Base-by-base conservation (phyloP, 2,329 filamentous ascomycete species). In the Diplodia sapinea region DNA sequence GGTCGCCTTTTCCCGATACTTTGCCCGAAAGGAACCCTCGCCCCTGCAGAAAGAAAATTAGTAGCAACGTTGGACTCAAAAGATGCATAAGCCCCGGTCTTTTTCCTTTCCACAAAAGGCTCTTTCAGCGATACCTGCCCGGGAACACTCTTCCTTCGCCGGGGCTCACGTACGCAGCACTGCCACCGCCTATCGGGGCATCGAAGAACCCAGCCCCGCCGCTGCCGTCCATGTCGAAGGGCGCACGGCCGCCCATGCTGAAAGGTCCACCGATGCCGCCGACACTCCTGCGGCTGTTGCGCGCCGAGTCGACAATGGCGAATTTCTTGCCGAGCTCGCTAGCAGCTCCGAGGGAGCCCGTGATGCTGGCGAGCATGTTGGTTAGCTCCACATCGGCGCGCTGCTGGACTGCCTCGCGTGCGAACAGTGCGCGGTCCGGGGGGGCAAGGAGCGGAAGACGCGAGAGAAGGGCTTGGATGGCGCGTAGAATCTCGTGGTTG, bases 361-460 rank as follows among this genome's bases (percentile, higher is more conserved):
- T 89, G 36, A 97, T 85, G 26, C 87, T 85, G 54, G 91, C 90
- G 9, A 98, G 85, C 1, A 98, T 82, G 4, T 87, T 87, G 61
- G 96, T 86, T 2, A 97, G 85, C 66, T 89, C 85, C 33, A 97
- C 93, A 73, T 98, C 93, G 74, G 96, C 95, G 69, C 89, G 85
- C 80, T 97, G 91, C 65, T 90, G 88, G 47, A 90, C 82, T 47
- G 91, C 86, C 77, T 96, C 91, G 40, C 86, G 83, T 33, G 88
- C 83, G 74, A 94, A 92, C 0, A 87, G 84, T 52, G 84, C 83
- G 31, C 84, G 71, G 72, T 92, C 85, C 2, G 89, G 84, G 3
- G 94, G 93, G 4, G 90, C 88, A 65, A 97, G 86, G 20, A 98
- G 89, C 49, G 91, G 91, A 33, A 97, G 86, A 63, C 94, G 91